phyloP scores from a whole-genome alignment of 2,329 filamentous ascomycete genomes.

The Hymenoscyphus fraxineus region DNA sequence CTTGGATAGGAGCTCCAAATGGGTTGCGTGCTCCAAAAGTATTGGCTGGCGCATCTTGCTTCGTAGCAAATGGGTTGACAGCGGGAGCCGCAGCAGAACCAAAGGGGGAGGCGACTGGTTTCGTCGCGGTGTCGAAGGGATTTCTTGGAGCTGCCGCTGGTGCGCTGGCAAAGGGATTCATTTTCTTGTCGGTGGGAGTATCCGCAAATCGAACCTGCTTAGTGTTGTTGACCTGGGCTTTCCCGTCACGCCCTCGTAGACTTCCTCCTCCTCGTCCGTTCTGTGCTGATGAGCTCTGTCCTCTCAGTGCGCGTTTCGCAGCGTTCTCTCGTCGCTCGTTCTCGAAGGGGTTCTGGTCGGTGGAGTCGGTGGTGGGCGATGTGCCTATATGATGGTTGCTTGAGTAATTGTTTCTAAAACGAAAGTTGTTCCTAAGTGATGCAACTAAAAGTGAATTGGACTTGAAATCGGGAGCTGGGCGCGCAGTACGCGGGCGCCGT shows the following conservation, averaged over 20 bases:
- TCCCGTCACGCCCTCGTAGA: constrained; percentile 17
- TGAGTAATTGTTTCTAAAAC: constrained; percentile 18
- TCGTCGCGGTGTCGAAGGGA: constrained; percentile 17
- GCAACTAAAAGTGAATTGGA: background rate
- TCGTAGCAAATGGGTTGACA: constrained; percentile 22
- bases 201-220: constrained; percentile 31
- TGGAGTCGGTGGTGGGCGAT: constrained; percentile 12
- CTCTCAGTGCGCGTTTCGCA: constrained; percentile 31
- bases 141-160: constrained; percentile 14
- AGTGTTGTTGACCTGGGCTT: constrained; percentile 17
- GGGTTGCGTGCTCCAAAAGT: constrained; percentile 15
- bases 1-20: constrained; percentile 21
- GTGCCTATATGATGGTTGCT: constrained; percentile 19
- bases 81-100: constrained; percentile 11
- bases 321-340: constrained; percentile 34
- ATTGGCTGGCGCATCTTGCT: constrained; percentile 10
- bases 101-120: constrained; percentile 15
- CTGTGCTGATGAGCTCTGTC: constrained; percentile 20
- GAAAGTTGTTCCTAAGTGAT: background rate
- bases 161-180: constrained; percentile 12
- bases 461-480: background rate
- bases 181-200: constrained; percentile 12
- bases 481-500: constrained; percentile 14
- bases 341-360: constrained; percentile 28
- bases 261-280: constrained; percentile 23